Evolutionary conservation across 108 stramenopile species (phyloP).

Genomic region (Cyclotella baltica): DNA sequence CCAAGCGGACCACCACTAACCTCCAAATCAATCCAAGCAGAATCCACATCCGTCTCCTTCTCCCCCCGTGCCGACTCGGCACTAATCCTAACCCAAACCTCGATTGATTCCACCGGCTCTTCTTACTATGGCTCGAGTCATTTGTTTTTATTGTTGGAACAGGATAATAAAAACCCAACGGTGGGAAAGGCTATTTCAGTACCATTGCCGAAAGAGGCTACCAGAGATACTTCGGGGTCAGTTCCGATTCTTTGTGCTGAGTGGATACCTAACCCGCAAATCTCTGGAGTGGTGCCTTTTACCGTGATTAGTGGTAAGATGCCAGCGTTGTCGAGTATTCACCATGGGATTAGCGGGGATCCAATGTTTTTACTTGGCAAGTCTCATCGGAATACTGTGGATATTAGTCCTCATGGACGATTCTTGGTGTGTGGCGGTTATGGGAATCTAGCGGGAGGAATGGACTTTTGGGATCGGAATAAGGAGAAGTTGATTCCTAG

Average conservation of each 20-base stretch:
- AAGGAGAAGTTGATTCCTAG: constrained; percentile 80
- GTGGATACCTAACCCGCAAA: constrained; percentile 88
- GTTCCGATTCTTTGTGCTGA: constrained; percentile 83
- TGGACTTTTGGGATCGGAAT: constrained; percentile 98
- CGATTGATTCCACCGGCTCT: constrained; percentile 92
- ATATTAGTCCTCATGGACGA: constrained; percentile 90
- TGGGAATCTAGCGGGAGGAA: constrained; percentile 89
- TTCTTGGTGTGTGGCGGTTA: constrained; percentile 89
- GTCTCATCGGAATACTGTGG: constrained; percentile 93
- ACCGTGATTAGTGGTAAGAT: constrained; percentile 91
- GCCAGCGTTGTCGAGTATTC: constrained; percentile 91
- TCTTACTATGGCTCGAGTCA: constrained; percentile 96
- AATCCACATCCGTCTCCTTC: constrained; percentile 80
- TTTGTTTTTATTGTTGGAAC: constrained; percentile 80
- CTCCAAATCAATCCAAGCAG: constrained; percentile 82
- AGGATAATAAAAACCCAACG: constrained; percentile 31
- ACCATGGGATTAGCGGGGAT: constrained; percentile 90
- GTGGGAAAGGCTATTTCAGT: constrained; percentile 66
- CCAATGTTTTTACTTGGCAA: constrained; percentile 94
- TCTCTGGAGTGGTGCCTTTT: constrained; percentile 75
- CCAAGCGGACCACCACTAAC: constrained; percentile 59
- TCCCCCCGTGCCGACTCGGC: constrained; percentile 82
- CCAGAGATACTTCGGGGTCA: constrained; percentile 24
- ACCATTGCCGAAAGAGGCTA: constrained; percentile 66
- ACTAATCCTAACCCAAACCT: constrained; percentile 84